These are phyloP conservation scores for Hyaloscypha variabilis DNA, from an alignment of 495 filamentous ascomycete species.

Conservation along the genomic window DNA sequence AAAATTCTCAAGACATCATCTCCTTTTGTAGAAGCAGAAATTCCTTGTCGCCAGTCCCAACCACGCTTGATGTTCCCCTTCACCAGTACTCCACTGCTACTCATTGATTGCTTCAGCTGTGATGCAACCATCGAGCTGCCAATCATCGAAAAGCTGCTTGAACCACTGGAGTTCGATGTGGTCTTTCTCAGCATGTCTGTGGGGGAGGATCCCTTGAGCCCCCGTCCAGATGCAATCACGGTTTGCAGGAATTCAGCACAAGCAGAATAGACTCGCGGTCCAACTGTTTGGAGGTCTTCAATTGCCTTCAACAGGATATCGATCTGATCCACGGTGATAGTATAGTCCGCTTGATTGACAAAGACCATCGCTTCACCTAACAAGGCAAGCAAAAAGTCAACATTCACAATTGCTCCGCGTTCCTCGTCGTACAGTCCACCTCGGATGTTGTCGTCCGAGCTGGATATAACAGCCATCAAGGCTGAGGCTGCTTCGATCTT, in stretches of 20 bases:
- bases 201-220: constrained; percentile 57
- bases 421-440: constrained; percentile 83
- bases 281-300: constrained; percentile 81
- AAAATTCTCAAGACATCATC: constrained; percentile 71
- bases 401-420: constrained; percentile 76
- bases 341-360: constrained; percentile 45
- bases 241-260: constrained; percentile 71
- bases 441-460: constrained; percentile 84
- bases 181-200: constrained; percentile 69
- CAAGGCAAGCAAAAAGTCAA: constrained; percentile 81
- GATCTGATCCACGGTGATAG: constrained; percentile 66
- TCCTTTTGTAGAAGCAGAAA: constrained; percentile 58
- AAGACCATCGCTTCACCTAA: constrained; percentile 83
- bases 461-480: constrained; percentile 77
- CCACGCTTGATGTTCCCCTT: constrained; percentile 59
- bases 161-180: constrained; percentile 56
- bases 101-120: constrained; percentile 57
- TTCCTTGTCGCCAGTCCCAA: constrained; percentile 83
- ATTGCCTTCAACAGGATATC: constrained; percentile 76
- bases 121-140: constrained; percentile 73
- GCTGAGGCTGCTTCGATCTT: constrained; percentile 69
- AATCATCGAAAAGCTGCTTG: constrained; percentile 67
- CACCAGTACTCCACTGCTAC: constrained; percentile 58
- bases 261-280: constrained; percentile 65
- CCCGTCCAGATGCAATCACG: constrained; percentile 47